Evolutionary conservation across 164 flowering plant genomes (phyloP).

Genomic region (Dillenia turbinata): DNA sequence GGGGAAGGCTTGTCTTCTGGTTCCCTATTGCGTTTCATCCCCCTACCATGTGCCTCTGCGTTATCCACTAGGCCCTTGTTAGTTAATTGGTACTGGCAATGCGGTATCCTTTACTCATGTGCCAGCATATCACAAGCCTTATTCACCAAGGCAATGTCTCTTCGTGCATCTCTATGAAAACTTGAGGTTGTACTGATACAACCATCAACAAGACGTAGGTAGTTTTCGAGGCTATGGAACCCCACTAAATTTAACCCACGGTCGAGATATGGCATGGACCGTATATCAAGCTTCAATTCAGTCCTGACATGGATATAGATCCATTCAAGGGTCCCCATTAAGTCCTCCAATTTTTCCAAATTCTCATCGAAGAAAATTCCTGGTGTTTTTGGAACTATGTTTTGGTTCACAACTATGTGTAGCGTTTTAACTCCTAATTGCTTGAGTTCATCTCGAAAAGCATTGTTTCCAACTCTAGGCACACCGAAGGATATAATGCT

Average conservation of each 20-base stretch:
- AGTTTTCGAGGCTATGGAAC: constrained; percentile 38
- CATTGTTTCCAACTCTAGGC: constrained; percentile 45
- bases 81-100: constrained; percentile 43
- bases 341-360: constrained; percentile 15
- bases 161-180: constrained; percentile 28
- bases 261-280: constrained; percentile 28
- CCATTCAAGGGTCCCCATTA: constrained; percentile 24
- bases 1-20: constrained; percentile 45
- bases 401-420: constrained; percentile 29
- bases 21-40: constrained; percentile 54
- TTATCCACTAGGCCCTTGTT: constrained; percentile 57
- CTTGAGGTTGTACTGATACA: constrained; percentile 5
- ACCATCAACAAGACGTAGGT: constrained; percentile 44
- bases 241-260: constrained; percentile 21
- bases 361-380: constrained; percentile 30
- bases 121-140: constrained; percentile 36
- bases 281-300: constrained; percentile 33
- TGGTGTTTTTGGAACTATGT: constrained; percentile 34
- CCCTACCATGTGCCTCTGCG: constrained; percentile 32
- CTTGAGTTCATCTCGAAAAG: constrained; percentile 23
- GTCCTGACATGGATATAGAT: constrained; percentile 38
- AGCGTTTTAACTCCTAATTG: constrained; percentile 29
- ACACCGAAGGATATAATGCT: constrained; percentile 41
- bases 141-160: constrained; percentile 50
- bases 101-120: constrained; percentile 34